Evolutionary conservation across 192 early-diverging fungal species (phyloP), one percentile per base, ranked within the genome.

Genomic region (Backusella tarrabulga): DNA sequence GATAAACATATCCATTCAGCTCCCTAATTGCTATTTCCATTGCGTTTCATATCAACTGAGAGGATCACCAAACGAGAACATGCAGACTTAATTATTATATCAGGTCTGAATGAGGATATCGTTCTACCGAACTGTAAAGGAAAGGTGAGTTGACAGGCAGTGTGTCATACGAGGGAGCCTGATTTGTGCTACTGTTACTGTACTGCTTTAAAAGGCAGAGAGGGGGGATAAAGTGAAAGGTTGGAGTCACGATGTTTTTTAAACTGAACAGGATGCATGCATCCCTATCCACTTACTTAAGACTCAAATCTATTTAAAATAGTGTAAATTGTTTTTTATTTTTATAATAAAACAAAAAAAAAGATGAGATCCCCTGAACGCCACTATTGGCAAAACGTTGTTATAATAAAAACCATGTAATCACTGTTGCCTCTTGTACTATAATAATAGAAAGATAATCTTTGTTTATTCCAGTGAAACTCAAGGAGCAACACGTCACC

Each of bases 401-500:
- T 23, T 60, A 26, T 60, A 26, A 12, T 26, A 60, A 26, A 60
- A 60, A 3, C 54, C 21, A 60, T 60, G 54, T 23, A 60, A 60
- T 9, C 23, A 60, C 23, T 60, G 54, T 60, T 60, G 54, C 54
- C 54, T 60, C 54, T 60, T 23, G 21, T n/a, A 54, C 14, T 17
- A 44, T 5, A 44, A 44, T 44, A 44, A 44, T 17, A 44, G 15
- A 44, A 14, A 44, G 14, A 50, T n/a, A 50, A 21, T 26, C 11
- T 69, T 69, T 69, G 68, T 69, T 69, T 69, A 69, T 69, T 69
- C 34, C 17, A 69, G 34, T 69, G 54, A 60, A 60, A 60, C 54
- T 60, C 23, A 26, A 50, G 11, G 54, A 60, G 54, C 9, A 60
- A 26, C 9, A 60, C 54, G 11, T 26, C 21, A 60, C 54, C 21